Base-by-base conservation (phyloP, 2,329 filamentous ascomycete species). In the Trichophyton rubrum region DNA sequence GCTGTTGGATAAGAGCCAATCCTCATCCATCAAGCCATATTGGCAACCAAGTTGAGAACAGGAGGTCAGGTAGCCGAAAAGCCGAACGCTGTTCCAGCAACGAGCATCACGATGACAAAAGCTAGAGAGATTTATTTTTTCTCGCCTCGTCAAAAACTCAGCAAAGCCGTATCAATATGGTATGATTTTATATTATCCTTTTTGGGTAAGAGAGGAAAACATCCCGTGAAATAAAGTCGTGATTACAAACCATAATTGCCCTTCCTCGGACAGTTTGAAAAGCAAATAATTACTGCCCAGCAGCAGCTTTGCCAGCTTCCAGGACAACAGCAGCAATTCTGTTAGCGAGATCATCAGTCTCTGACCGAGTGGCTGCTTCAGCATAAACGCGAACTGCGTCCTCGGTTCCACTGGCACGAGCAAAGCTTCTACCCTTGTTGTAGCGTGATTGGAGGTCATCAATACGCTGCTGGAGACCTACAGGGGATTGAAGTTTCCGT, bases 371-470 rank as follows among this genome's bases (percentile, higher is more conserved):
- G 41, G 88, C 89, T 3, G 93, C 93, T 76, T 99, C 93, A 6
- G 92, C 92, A 71, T 99, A 99, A 20, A 99, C 91, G 64, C 93
- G 84, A 67, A 96, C 91, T 1, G 90, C 92, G 73, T 99, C 95
- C 74, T 99, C 93, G 0, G 93, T 99, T 33, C 93, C 93, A 66
- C 88, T 93, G 41, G 93, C 90, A 67, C 93, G 86, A 6, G 90
- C 93, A 73, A 99, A 99, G 57, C 88, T 86, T 65, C 93, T 84
- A 2, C 89, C 93, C 68, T 88, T 88, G 69, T 88, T 89, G 76
- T 95, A 96, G 74, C 96, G 96, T 70, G 86, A 87, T 63, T 96
- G 91, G 62, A 88, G 80, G 63, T 85, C 83, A 74, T 97, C 91
- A 67, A 99, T 96, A 72, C 90, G 85, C 17, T 83, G 82, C 75